Base-by-base conservation (phyloP, 352 stramenopile species). In the Globisporangium carolinianum region DNA sequence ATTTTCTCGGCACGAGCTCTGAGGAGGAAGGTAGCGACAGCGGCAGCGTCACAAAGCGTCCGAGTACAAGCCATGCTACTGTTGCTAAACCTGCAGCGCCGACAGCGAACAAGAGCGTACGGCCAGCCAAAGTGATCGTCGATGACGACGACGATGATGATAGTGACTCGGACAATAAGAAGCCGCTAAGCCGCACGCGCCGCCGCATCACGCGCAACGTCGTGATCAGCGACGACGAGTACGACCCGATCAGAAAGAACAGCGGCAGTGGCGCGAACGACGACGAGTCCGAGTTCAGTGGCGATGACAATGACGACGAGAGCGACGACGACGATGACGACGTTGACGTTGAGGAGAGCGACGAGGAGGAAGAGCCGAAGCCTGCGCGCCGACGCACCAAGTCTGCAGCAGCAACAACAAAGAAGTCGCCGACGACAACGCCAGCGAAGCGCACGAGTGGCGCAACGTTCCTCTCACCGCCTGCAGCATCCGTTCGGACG, bases 101-200 rank as follows among this genome's bases (percentile, higher is more conserved):
- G 24, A 32, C 24, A 32, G 24, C 24, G 24, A 32, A 32, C 24
- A 32, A 32, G 24, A 32, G 24, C 24, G 10, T 32, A 9, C 56
- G 37, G 12, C 35, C 54, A 2, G 42, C 51, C 12, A 88, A 85
- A 54, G 53, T 94, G 15, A 74, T 94, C 24, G 70, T 93, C 46
- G 68, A 83, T 53, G 78, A 94, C 53, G 87, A 94, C 53, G 87
- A 94, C 36, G 83, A 96, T 36, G 47, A 94, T 35, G 80, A 94
- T 17, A 83, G 94, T 18, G 83, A 96, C 42, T 87, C 67, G 41
- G 70, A 87, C 45, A 66, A 70, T 17, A 74, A 80, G 39, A 69
- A 79, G 46, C 36, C 51, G 43, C 14, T 15, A 15, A 72, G 60
- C 47, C 62, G 63, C 52, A 65, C 61, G 43, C 63, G 60, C 17